Base-by-base conservation (phyloP, 495 filamentous ascomycete genomes). In the Xylaria sp. region DNA sequence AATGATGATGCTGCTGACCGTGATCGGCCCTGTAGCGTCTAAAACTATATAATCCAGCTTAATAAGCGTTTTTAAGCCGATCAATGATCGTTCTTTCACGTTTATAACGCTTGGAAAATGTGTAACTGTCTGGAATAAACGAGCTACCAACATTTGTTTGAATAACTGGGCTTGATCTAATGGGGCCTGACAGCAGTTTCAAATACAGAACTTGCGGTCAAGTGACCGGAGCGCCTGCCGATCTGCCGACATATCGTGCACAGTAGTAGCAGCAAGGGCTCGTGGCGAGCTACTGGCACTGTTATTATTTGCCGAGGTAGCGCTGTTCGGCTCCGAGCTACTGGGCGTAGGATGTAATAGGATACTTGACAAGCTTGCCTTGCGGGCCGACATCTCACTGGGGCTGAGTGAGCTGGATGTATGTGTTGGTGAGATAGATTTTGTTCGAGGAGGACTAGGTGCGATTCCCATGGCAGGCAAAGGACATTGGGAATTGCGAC, bases 201-300 rank as follows among this genome's bases (percentile, higher is more conserved):
- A 79, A 35, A 74, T 65, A 69, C 69, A 80, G 59, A 85, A 84
- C 58, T 84, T 84, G 67, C 82, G 82, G 77, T 94, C 89, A 61
- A 94, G 80, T 62, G 90, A 88, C 67, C 88, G 85, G 52, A 93
- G 81, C 0, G 90, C 90, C 62, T 90, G 80, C 73, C 86, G 86
- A 71, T 93, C 91, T 75, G 93, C 91, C 9, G 88, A 91, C 35
- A 85, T 85, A 74, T 70, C 77, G 73, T 58, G 80, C 78, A 61
- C 77, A 78, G 57, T 76, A 78, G 57, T 44, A 21, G 64, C 64
- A 21, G 46, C 48, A 17, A 40, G 46, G 19, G 46, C 81, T 77
- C 75, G 73, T 5, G 80, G 81, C 5, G 81, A 82, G 66, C 76
- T 80, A 50, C 71, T 46, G 5, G 80, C 81, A 40, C 81, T 83